phyloP scores from a whole-genome alignment of 1,284 basidiomycete species.

The Vanrija sp. region DNA sequence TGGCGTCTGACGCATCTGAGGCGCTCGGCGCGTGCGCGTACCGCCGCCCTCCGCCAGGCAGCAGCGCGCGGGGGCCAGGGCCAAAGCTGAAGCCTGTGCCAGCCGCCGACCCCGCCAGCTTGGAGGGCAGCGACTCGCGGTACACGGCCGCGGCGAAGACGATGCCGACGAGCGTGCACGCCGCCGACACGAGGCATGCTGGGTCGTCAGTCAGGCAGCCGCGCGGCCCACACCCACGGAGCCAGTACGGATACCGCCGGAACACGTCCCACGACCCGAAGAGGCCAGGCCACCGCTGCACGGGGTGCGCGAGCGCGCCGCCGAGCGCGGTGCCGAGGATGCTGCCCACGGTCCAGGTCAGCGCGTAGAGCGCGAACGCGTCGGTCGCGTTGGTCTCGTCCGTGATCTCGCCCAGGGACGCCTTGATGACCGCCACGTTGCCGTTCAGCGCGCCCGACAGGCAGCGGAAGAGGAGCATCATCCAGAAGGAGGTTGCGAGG shows the following conservation, averaged over 20 bases:
- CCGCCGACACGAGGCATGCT: slow-evolving; percentile 49
- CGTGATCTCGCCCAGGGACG: slow-evolving; percentile 46
- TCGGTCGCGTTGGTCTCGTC: slow-evolving; percentile 47
- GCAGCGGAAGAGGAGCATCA: slow-evolving; percentile 40
- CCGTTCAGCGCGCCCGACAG: slow-evolving; percentile 43
- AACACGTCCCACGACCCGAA: slow-evolving; percentile 47
- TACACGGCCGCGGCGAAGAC: slow-evolving; percentile 48
- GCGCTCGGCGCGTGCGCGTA: background rate
- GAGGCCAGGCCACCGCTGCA: slow-evolving; percentile 47
- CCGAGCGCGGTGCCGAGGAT: slow-evolving; percentile 40
- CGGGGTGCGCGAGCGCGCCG: slow-evolving; percentile 49
- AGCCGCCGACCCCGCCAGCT: background rate
- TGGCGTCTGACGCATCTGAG: background rate
- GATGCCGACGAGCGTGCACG: slow-evolving; percentile 47
- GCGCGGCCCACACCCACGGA: slow-evolving; percentile 31
- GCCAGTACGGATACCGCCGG: slow-evolving; percentile 49
- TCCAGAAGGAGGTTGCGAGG: slow-evolving; percentile 38
- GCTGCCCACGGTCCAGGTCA: slow-evolving; percentile 45
- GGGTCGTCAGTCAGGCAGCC: background rate
- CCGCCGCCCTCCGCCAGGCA: background rate
- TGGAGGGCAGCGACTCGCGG: slow-evolving; percentile 30
- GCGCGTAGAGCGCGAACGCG: slow-evolving; percentile 47
- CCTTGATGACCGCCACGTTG: slow-evolving; percentile 46
- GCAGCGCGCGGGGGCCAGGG: background rate
- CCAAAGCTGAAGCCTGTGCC: background rate